A percentile compares a stretch with the other conserved stretches of the same genome.
These are phyloP conservation scores for Fusarium anthophilum DNA, from an alignment of 2,329 filamentous ascomycete genomes.

Conservation along the genomic window DNA sequence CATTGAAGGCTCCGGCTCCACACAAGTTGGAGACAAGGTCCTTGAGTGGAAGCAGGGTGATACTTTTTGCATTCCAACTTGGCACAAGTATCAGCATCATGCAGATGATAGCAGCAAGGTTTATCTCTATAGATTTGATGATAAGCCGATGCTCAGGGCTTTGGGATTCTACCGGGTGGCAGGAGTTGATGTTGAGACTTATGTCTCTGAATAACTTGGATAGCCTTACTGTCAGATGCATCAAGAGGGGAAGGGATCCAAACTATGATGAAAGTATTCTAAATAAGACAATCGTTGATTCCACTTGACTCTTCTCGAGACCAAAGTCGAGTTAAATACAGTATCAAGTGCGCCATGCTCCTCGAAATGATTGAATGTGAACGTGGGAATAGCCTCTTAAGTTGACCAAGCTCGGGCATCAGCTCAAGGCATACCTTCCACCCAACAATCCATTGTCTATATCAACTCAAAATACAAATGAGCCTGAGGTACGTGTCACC, in stretches of 20 bases:
- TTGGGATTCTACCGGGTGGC: conserved; percentile 56
- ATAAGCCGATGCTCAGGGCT: conserved; percentile 62
- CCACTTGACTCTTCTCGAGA: accelerated
- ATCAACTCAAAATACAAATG: accelerated
- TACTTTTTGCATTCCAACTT: conserved; percentile 64
- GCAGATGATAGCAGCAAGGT: conserved; percentile 47
- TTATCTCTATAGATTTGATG: conserved; percentile 64
- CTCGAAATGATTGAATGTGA: accelerated
- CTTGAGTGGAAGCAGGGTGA: conserved; percentile 58
- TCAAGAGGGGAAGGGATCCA: not conserved
- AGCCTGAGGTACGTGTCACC: not conserved
- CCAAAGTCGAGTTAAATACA: too few species aligned
- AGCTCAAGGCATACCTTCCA: accelerated
- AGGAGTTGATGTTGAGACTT: conserved; percentile 20
- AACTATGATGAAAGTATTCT: too few species aligned
- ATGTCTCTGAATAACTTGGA: not conserved
- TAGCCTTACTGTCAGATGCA: too few species aligned
- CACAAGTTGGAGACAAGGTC: conserved; percentile 50
- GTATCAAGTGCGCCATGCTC: not conserved
- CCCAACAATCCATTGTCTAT: accelerated
- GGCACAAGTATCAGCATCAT: conserved; percentile 60
- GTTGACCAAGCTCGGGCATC: not conserved
- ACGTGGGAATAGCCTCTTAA: not conserved
- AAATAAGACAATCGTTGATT: not conserved
- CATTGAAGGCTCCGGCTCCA: conserved; percentile 55